Percentiles rank a stretch among this genome's conserved stretches.
Evolutionary conservation across 2,329 filamentous ascomycete genomes (phyloP).

Genomic region (Chaetomiaceae sp.): DNA sequence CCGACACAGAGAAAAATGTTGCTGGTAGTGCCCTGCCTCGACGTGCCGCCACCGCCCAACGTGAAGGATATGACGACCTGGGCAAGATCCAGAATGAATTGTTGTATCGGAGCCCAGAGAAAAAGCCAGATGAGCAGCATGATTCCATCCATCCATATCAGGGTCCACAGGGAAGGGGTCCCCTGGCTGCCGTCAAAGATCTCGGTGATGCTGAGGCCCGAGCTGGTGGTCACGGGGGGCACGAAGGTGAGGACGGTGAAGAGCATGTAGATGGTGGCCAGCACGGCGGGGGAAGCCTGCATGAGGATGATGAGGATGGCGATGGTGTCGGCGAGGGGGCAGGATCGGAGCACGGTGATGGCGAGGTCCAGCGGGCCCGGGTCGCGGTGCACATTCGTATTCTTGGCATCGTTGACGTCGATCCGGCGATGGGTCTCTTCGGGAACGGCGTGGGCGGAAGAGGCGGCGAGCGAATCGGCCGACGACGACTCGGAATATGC

Average conservation of each 20-base stretch:
- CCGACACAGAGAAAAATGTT: conserved; percentile 67
- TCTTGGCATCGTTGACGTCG: conserved; percentile 65
- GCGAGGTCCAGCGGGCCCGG: conserved; percentile 70
- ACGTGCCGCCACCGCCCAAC: conserved; percentile 72
- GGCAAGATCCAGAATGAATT: conserved; percentile 81
- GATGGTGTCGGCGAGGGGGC: conserved; percentile 89
- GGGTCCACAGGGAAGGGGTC: conserved; percentile 79
- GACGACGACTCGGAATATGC: conserved; percentile 52
- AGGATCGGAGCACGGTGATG: conserved; percentile 81
- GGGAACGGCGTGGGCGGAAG: conserved; percentile 35
- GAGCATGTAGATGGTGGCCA: conserved; percentile 84
- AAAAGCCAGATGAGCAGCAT: conserved; percentile 83
- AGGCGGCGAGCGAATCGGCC: conserved; percentile 42
- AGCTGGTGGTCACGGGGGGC: conserved; percentile 71
- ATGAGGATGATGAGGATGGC: conserved; percentile 94
- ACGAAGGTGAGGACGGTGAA: conserved; percentile 93
- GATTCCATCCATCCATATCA: conserved; percentile 76
- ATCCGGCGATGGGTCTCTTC: conserved; percentile 55
- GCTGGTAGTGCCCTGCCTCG: conserved; percentile 62
- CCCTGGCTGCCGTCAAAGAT: conserved; percentile 85
- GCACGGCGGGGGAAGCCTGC: conserved; percentile 80
- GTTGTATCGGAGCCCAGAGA: conserved; percentile 80
- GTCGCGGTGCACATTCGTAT: conserved; percentile 63
- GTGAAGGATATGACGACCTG: conserved; percentile 92
- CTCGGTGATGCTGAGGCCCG: conserved; percentile 79